These are phyloP conservation scores for Arabidopsis lyrata DNA, from an alignment of 441 rosid genomes.

Conservation along the genomic window DNA sequence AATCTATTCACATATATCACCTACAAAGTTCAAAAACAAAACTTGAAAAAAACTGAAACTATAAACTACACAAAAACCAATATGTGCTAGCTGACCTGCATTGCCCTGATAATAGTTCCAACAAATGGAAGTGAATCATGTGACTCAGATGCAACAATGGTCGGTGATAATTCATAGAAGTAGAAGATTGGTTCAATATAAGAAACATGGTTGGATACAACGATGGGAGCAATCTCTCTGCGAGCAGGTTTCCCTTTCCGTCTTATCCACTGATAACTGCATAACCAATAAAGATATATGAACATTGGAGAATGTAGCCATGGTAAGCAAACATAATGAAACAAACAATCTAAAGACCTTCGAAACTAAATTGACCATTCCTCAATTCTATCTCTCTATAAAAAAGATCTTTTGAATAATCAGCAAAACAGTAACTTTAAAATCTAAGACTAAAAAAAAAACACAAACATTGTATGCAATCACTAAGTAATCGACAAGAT, in stretches of 20 bases:
- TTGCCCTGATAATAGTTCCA: constrained; percentile 97
- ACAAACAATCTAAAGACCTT: neutral
- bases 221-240: constrained; percentile 85
- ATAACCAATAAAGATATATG: constrained; percentile 1
- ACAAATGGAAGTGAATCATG: constrained; percentile 95
- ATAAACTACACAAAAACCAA: neutral
- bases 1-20: constrained; percentile 97
- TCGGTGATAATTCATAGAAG: constrained; percentile 90
- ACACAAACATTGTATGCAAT: neutral
- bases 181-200: constrained; percentile 93
- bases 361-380: neutral
- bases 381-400: neutral
- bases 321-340: neutral
- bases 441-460: neutral
- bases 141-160: constrained; percentile 93
- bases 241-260: constrained; percentile 94
- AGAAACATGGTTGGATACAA: constrained; percentile 94
- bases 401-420: neutral
- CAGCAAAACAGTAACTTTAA: neutral
- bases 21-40: constrained; percentile 50
- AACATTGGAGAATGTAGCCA: constrained; percentile 2
- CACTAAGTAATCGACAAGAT: too few species aligned
- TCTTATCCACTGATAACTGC: constrained; percentile 95
- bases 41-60: neutral
- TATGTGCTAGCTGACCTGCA: constrained; percentile 67